phyloP scores from a whole-genome alignment of 176 grass and related monocot species.

The Secale cereale region DNA sequence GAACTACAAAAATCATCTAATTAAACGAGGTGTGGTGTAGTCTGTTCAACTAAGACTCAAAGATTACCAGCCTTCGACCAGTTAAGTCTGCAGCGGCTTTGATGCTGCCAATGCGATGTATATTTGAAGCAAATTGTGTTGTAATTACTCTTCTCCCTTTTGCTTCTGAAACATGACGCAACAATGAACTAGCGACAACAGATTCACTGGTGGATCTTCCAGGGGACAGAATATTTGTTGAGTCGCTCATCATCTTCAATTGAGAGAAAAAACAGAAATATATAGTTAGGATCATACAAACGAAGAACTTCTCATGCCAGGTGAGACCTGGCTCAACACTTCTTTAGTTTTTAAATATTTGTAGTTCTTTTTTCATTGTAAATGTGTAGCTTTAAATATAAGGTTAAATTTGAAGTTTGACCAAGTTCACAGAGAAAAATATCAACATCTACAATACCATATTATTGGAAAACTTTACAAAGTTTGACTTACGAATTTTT shows the following conservation, averaged over 20 bases:
- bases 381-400: not conserved
- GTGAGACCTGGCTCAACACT: not conserved
- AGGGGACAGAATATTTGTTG: constrained; percentile 97
- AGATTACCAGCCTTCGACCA: constrained; percentile 79
- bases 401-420: not conserved
- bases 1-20: constrained; percentile 20
- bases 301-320: not conserved
- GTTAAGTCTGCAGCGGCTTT: constrained; percentile 98
- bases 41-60: constrained; percentile 18
- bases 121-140: constrained; percentile 98
- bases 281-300: constrained; percentile 20
- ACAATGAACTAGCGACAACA: constrained; percentile 77
- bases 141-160: constrained; percentile 92
- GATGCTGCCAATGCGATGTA: constrained; percentile 97
- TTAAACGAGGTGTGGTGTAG: not conserved
- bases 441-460: not conserved
- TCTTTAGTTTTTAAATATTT: not conserved
- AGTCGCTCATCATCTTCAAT: constrained; percentile 99
- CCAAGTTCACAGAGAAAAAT: not conserved
- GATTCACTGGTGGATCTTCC: constrained; percentile 95
- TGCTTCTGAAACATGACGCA: constrained; percentile 83
- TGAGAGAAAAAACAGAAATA: not conserved
- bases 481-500: not conserved
- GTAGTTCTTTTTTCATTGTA: not conserved
- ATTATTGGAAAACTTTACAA: not conserved